A percentile compares a stretch with the other conserved stretches of the same genome.
Conservation (phyloP, 169 alveolate genomes). For the Neospora caninum region DNA sequence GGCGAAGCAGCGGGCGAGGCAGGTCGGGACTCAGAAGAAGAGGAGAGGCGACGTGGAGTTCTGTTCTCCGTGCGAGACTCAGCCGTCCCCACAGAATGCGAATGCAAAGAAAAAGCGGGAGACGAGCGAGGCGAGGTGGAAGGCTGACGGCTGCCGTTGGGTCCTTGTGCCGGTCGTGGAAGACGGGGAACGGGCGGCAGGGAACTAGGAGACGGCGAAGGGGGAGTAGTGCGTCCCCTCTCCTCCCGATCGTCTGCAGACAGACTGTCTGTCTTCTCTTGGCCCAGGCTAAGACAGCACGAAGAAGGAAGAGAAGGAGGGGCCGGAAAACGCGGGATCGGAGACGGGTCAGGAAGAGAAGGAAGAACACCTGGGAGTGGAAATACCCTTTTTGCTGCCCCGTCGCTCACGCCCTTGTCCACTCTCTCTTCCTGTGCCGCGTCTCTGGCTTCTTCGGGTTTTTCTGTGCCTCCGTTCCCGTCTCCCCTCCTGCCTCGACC, state of each 20-base stretch:
- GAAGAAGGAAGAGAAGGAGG: background rate
- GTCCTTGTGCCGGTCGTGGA: too few relatives aligned
- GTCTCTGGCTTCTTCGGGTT: too few relatives aligned
- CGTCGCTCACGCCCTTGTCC: too few relatives aligned
- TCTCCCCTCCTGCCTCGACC: background rate
- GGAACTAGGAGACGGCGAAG: too few relatives aligned
- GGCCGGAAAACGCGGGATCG: background rate
- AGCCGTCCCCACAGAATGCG: background rate
- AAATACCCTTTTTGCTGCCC: background rate
- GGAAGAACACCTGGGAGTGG: background rate
- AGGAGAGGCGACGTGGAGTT: background rate
- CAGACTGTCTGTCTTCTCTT: too few relatives aligned
- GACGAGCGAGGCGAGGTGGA: too few relatives aligned
- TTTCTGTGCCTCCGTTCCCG: background rate
- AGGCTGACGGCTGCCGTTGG: too few relatives aligned
- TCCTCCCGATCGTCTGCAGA: too few relatives aligned
- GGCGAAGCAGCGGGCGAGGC: background rate
- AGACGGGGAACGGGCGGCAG: too few relatives aligned
- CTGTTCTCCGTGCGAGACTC: background rate
- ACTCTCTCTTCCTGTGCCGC: background rate
- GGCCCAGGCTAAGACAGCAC: background rate
- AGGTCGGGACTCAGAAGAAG: background rate
- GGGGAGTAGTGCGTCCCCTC: too few relatives aligned
- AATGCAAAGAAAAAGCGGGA: background rate
- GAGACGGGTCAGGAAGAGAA: background rate